These are phyloP conservation scores for Yarrowia yakushimensis DNA, from an alignment of 805 yeast genomes.

Conservation along the genomic window DNA sequence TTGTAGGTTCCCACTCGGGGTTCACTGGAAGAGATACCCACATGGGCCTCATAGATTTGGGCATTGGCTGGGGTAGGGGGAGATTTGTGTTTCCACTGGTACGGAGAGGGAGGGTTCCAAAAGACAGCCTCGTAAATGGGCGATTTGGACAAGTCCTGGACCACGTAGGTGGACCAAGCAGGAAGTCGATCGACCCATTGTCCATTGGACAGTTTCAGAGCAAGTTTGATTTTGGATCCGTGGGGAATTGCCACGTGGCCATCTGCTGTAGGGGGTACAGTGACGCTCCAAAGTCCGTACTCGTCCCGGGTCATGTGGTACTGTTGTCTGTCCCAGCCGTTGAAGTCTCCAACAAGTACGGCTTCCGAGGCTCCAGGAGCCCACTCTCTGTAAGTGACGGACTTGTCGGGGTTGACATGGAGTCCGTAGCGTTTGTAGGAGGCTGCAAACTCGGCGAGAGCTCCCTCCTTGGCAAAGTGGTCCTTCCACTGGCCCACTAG, in stretches of 20 bases:
- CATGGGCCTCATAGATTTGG: constrained; percentile 89
- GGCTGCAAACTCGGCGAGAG: constrained; percentile 65
- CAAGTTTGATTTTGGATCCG: constrained; percentile 65
- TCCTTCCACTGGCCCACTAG: constrained; percentile 62
- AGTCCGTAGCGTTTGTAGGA: constrained; percentile 77
- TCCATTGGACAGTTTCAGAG: constrained; percentile 57
- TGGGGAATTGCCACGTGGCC: constrained; percentile 72
- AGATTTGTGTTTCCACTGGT: constrained; percentile 59
- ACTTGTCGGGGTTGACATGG: constrained; percentile 55
- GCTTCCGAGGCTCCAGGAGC: constrained; percentile 83
- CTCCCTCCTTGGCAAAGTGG: constrained; percentile 59
- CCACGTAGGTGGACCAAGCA: constrained; percentile 84
- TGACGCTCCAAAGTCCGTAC: constrained; percentile 67
- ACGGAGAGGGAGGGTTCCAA: constrained; percentile 76
- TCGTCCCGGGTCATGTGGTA: constrained; percentile 56
- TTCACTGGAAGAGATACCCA: constrained; percentile 88
- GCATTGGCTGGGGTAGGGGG: constrained; percentile 55
- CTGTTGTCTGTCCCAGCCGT: constrained; percentile 63
- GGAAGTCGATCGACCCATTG: constrained; percentile 76
- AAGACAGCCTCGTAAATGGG: constrained; percentile 77
- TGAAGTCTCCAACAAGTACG: constrained; percentile 87
- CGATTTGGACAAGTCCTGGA: constrained; percentile 49
- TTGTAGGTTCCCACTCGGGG: constrained; percentile 79
- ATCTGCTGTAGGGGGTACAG: constrained; percentile 50
- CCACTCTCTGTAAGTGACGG: constrained; percentile 72